Base-by-base conservation (phyloP, 495 filamentous ascomycete species). In the Penicillium verhagenii region DNA sequence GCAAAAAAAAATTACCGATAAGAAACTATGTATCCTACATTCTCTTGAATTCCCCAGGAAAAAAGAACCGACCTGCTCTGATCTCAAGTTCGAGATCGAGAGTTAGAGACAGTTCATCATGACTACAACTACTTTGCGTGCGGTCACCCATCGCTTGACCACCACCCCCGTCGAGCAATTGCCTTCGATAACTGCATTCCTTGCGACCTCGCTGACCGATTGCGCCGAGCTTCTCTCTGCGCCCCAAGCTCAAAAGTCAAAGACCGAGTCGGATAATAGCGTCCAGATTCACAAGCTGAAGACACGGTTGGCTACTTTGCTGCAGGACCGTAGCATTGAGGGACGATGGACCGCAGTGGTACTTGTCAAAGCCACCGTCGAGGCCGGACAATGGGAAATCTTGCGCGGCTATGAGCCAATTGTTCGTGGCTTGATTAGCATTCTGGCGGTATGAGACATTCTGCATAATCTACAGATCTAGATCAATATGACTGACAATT, bases 381-480 rank as follows among this genome's bases (percentile, higher is more conserved):
- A 96, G 63, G 80, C 84, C 37, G 90, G 92, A 21, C 89, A 88
- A 52, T 89, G 86, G 84, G 88, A 92, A 54, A 77, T 86, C 43
- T 71, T 97, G 50, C 85, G 84, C 47, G 80, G 82, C 33, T 79
- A 84, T 21, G 84, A 82, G 50, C 72, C 82, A 13, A 93, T 92
- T 85, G 83, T 93, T 54, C 78, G 84, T 58, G 82, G 82, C 29
- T 64, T 96, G 53, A 77, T 96, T 38, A 75, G 78, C 0, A 79
- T 93, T 39, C 67, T 96, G 38, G 81, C 82, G 65, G 88, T 91
- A 76, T 61, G 58, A n/a, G 43, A n/a, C 42, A 45, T 28, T 45
- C 42, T 26, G n/a, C 44, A 31, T 38, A 33, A 21, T 6, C 28
- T 19, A 10, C 14, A n/a, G 18, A 24, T 45, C 14, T 21, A 53